Evolutionary conservation across 2,329 filamentous ascomycete genomes (phyloP).

Genomic region (Chaetomiaceae sp.): DNA sequence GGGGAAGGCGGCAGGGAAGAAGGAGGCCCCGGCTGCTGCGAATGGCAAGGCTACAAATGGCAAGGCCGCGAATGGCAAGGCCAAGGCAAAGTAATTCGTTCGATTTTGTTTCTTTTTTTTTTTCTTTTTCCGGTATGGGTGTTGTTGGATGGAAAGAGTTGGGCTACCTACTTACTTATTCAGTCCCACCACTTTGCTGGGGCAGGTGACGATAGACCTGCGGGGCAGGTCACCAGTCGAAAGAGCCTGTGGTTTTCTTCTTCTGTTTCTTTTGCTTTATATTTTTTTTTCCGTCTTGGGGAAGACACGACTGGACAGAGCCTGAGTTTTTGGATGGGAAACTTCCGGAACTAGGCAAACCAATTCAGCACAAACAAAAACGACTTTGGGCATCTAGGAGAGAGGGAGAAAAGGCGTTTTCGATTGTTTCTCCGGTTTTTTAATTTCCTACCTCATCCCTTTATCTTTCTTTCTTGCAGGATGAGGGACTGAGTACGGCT

Average conservation of each 20-base stretch:
- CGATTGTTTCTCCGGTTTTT: background rate
- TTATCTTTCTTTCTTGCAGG: no score
- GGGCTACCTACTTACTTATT: no score
- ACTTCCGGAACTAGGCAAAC: background rate
- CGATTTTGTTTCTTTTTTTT: background rate
- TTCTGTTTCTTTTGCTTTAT: no score
- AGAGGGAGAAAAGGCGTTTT: background rate
- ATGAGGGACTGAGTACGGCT: no score
- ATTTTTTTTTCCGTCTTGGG: background rate
- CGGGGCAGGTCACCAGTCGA: no score
- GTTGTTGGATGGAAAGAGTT: background rate
- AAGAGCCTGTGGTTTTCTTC: no score
- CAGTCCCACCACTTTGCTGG: no score
- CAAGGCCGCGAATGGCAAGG: conserved; percentile 1
- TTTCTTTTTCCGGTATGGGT: conserved; percentile 2
- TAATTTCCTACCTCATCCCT: no score
- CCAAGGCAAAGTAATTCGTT: conserved; percentile 4
- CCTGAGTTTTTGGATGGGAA: conserved; percentile 5
- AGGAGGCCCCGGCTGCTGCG: background rate
- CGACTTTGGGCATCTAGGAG: background rate
- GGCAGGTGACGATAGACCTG: no score
- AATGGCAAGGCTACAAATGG: background rate
- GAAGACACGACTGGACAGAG: background rate
- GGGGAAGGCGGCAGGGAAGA: conserved; percentile 30
- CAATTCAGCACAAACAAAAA: background rate